Conservation (phyloP, 108 stramenopile genomes). For the Cyclostephanos tholiformis region DNA sequence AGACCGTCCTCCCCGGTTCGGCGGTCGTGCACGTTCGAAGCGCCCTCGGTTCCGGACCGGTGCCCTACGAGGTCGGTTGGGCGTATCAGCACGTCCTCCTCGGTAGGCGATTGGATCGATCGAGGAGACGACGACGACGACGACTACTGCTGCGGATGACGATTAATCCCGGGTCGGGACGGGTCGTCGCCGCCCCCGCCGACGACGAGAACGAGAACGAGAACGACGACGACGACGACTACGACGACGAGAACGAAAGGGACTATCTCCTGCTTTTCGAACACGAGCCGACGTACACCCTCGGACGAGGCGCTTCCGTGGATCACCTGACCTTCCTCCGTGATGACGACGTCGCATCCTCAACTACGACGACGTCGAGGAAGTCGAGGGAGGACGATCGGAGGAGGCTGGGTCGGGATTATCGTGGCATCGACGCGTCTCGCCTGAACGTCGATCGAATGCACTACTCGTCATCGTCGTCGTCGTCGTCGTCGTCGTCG, state of each 20-base stretch:
- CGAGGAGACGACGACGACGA: slow-evolving; percentile 4
- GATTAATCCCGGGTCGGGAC: no score
- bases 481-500: neutral
- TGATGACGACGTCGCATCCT: neutral
- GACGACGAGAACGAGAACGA: no score
- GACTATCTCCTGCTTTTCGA: slow-evolving; percentile 90
- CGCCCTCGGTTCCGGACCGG: slow-evolving; percentile 12
- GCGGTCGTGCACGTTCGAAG: slow-evolving; percentile 20
- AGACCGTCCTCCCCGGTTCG: no score
- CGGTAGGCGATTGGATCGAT: slow-evolving; percentile 49
- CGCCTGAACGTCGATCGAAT: slow-evolving; percentile 15
- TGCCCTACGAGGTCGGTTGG: slow-evolving; percentile 70
- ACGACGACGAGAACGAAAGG: slow-evolving; percentile 19
- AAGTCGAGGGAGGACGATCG: slow-evolving; percentile 15
- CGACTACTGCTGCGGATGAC: no score
- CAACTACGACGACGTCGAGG: no score
- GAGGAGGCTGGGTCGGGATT: slow-evolving; percentile 31
- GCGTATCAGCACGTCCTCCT: slow-evolving; percentile 74
- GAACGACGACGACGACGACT: slow-evolving; percentile 1
- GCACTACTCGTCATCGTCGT: neutral
- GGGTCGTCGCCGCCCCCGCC: no score
- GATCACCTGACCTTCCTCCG: slow-evolving; percentile 68
- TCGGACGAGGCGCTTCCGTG: slow-evolving; percentile 92
- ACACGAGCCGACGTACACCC: slow-evolving; percentile 95
- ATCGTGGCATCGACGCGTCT: slow-evolving; percentile 46